Conservation (phyloP, 192 early-diverging fungal genomes). For the Entophlyctis luteolus region DNA sequence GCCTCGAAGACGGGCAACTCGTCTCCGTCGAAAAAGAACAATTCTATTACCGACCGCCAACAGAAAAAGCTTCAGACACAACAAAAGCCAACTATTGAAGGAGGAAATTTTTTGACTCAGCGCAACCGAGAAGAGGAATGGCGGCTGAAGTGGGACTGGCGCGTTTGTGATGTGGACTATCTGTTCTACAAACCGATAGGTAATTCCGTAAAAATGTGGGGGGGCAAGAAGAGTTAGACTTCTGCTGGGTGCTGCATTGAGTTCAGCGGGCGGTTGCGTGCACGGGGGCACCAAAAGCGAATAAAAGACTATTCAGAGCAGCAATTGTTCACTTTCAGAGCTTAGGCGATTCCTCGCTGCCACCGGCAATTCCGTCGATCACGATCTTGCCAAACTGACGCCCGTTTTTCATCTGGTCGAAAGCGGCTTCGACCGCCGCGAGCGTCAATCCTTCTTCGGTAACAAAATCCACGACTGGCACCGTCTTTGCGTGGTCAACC, state of each 20-base stretch:
- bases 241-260: no score
- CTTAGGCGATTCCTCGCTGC: no score
- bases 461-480: slow-evolving; percentile 42
- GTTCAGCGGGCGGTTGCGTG: no score
- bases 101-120: neutral
- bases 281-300: no score
- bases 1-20: neutral
- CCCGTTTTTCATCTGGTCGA: slow-evolving; percentile 29
- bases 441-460: slow-evolving; percentile 16
- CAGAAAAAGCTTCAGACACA: neutral
- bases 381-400: slow-evolving; percentile 35
- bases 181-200: slow-evolving; percentile 1
- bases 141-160: slow-evolving; percentile 22
- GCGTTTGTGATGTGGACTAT: slow-evolving; percentile 19
- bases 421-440: slow-evolving; percentile 15
- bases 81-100: neutral
- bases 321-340: no score
- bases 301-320: no score
- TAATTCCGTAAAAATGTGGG: slow-evolving; percentile 7
- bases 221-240: no score
- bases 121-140: neutral
- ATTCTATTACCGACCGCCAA: neutral
- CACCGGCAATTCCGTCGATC: slow-evolving; percentile 7
- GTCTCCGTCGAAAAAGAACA: neutral
- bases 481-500: slow-evolving; percentile 51